A percentile compares a stretch with the other conserved stretches of the same genome.
phyloP scores from a whole-genome alignment of 2,329 filamentous ascomycete genomes.

The Clonostachys rosea region DNA sequence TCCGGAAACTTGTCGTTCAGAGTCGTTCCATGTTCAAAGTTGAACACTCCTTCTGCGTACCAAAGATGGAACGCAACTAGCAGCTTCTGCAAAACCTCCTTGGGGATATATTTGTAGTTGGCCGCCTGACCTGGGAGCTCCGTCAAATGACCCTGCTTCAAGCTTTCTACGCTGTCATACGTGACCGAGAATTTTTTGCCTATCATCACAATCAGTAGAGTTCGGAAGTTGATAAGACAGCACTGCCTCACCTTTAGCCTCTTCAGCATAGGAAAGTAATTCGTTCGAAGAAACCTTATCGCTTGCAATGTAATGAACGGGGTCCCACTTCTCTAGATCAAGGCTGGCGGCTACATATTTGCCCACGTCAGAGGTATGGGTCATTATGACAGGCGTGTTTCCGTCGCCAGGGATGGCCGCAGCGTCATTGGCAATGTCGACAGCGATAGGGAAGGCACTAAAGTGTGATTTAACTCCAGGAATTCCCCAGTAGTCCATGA shows the following conservation, averaged over 20 bases:
- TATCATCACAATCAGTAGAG: conserved; percentile 4
- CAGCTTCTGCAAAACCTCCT: conserved; percentile 12
- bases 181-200: conserved; percentile 29
- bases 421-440: conserved; percentile 35
- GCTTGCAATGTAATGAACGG: conserved; percentile 24
- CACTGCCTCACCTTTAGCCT: conserved; percentile 24
- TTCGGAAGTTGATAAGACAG: background rate
- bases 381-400: conserved; percentile 34
- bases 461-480: conserved; percentile 25
- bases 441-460: conserved; percentile 26
- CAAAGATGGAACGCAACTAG: conserved; percentile 1
- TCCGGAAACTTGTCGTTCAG: conserved; percentile 16
- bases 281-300: conserved; percentile 38
- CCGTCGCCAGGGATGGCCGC: conserved; percentile 46
- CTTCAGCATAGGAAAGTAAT: conserved; percentile 33
- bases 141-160: conserved; percentile 25
- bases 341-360: conserved; percentile 35
- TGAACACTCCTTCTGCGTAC: conserved; percentile 11
- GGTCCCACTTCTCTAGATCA: conserved; percentile 36
- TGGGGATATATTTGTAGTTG: conserved; percentile 15
- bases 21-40: conserved; percentile 8
- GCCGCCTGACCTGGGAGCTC: conserved; percentile 16
- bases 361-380: conserved; percentile 42
- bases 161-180: conserved; percentile 27
- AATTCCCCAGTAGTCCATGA: conserved; percentile 39